These are phyloP conservation scores for Triangularia setosa DNA, from an alignment of 2,329 filamentous ascomycete species.

Conservation along the genomic window DNA sequence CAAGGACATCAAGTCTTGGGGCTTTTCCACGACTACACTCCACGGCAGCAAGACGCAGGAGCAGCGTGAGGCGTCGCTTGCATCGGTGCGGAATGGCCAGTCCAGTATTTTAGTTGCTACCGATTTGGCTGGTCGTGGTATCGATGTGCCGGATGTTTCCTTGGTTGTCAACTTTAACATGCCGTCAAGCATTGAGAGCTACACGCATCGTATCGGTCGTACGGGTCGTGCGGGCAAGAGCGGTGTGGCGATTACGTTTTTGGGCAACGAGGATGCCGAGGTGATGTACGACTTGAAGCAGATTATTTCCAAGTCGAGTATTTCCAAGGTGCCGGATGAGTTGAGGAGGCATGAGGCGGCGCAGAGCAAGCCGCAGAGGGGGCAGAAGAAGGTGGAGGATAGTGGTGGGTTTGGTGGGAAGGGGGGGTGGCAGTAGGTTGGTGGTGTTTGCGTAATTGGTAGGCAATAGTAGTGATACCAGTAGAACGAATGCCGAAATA, in stretches of 20 bases:
- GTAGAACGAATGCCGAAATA: background rate
- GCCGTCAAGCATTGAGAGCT: constrained; percentile 86
- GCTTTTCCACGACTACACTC: constrained; percentile 82
- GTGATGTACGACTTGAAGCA: constrained; percentile 92
- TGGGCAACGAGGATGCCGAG: constrained; percentile 85
- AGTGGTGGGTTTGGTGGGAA: constrained; percentile 29
- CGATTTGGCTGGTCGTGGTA: constrained; percentile 93
- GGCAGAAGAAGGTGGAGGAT: constrained; percentile 30
- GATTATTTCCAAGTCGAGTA: constrained; percentile 86
- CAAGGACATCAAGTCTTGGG: constrained; percentile 89
- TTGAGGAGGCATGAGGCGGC: constrained; percentile 64
- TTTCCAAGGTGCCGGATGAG: constrained; percentile 88
- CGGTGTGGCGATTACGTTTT: constrained; percentile 92
- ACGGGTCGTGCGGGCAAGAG: constrained; percentile 97
- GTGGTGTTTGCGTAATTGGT: background rate
- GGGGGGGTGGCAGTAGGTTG: constrained; percentile 16
- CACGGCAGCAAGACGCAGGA: constrained; percentile 98
- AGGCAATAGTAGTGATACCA: background rate
- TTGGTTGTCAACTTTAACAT: constrained; percentile 99
- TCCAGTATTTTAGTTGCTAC: constrained; percentile 92
- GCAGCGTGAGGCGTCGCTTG: constrained; percentile 89
- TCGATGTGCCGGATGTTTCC: constrained; percentile 90
- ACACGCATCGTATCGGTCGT: constrained; percentile 94
- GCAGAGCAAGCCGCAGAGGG: constrained; percentile 29
- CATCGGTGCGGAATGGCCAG: constrained; percentile 73